phyloP scores from a whole-genome alignment of 495 filamentous ascomycete species.

The Aspergillus taichungensis region DNA sequence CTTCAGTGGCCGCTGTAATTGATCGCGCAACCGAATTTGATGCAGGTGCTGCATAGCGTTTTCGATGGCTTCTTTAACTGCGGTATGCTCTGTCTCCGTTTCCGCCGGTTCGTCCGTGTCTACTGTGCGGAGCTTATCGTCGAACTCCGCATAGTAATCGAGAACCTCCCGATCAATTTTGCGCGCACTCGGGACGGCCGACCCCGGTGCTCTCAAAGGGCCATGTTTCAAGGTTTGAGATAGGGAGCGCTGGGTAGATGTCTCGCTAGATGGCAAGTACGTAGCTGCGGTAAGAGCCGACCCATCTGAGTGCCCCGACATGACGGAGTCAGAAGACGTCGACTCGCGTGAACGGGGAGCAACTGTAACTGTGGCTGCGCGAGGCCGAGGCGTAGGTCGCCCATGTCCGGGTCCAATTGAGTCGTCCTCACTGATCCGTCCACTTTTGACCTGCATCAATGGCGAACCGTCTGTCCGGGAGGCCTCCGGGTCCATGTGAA shows the following conservation, averaged over 20 bases:
- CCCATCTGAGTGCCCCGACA: constrained; percentile 12
- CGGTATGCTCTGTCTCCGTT: constrained; percentile 2
- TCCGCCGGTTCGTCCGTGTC: constrained; percentile 1
- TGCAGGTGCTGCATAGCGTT: constrained; percentile 25
- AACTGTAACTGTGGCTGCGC: background rate
- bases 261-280: constrained; percentile 3
- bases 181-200: background rate
- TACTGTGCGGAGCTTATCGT: background rate
- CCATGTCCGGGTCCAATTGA: background rate
- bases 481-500: background rate
- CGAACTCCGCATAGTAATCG: background rate
- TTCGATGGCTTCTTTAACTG: constrained; percentile 18
- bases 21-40: constrained; percentile 20
- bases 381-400: background rate
- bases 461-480: background rate
- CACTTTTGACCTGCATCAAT: background rate
- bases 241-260: constrained; percentile 1
- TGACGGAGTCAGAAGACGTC: constrained; percentile 13
- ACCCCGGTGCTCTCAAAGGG: background rate
- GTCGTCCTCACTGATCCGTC: background rate
- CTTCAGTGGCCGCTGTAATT: constrained; percentile 20
- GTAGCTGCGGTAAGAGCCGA: constrained; percentile 4
- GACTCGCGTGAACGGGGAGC: constrained; percentile 1
- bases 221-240: background rate
- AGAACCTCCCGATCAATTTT: constrained; percentile 2